These are phyloP conservation scores for Salvia hispanica DNA, from an alignment of 257 asterid genomes.

Conservation along the genomic window DNA sequence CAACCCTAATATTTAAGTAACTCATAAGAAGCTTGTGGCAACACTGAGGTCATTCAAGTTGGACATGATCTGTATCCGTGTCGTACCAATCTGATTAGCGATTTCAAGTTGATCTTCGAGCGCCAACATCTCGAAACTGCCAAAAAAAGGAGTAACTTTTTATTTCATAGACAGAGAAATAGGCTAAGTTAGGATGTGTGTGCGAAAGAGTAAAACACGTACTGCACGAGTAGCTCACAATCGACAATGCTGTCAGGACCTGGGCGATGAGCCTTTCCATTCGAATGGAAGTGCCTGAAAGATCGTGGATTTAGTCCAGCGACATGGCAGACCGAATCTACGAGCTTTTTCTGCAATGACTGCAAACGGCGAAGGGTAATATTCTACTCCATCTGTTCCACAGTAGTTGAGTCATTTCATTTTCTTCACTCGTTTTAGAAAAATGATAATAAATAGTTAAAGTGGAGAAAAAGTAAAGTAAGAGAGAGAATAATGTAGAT, in stretches of 20 bases:
- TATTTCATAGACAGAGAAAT: neutral
- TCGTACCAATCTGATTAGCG: conserved; percentile 91
- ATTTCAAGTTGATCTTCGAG: conserved; percentile 84
- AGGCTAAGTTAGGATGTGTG: too few relatives aligned
- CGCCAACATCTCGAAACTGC: conserved; percentile 86
- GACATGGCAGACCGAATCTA: conserved; percentile 78
- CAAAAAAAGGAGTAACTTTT: conserved; percentile 16
- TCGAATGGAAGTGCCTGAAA: conserved; percentile 75
- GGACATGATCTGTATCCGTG: conserved; percentile 76
- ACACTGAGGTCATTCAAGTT: conserved; percentile 81
- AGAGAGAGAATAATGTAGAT: too few relatives aligned
- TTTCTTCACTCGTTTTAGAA: too few relatives aligned
- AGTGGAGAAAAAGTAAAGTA: too few relatives aligned
- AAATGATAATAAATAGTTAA: too few relatives aligned
- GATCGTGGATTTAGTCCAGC: conserved; percentile 95
- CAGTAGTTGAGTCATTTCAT: too few relatives aligned
- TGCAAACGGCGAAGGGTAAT: conserved; percentile 92
- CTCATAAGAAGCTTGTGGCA: conserved; percentile 86
- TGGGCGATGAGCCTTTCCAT: conserved; percentile 98
- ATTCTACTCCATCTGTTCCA: too few relatives aligned
- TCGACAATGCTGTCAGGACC: conserved; percentile 98
- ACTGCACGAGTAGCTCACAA: conserved; percentile 88
- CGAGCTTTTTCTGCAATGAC: conserved; percentile 92
- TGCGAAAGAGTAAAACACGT: conserved; percentile 37
- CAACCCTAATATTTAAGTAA: too few relatives aligned